Conservation (phyloP, 1,284 basidiomycete genomes). For the Porogramme epimiltina region DNA sequence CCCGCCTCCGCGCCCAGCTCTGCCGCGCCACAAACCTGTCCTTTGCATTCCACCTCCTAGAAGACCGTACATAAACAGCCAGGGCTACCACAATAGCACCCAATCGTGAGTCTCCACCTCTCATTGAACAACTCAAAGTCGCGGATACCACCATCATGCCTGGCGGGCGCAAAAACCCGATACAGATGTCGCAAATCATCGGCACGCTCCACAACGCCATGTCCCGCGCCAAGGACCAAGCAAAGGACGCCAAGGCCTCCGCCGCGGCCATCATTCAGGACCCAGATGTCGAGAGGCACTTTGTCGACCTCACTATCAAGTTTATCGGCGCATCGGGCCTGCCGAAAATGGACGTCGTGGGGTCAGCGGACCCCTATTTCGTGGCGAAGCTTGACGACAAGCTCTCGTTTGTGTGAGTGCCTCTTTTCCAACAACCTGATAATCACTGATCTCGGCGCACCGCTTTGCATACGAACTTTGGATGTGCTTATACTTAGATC, state of each 20-base stretch:
- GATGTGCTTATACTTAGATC: too few species aligned
- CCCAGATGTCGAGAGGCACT: constrained; percentile 23
- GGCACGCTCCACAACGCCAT: constrained; percentile 23
- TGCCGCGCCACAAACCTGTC: too few species aligned
- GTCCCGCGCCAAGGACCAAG: constrained; percentile 15
- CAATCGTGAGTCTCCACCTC: too few species aligned
- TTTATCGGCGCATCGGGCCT: constrained; percentile 70
- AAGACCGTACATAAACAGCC: too few species aligned
- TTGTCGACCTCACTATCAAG: constrained; percentile 57
- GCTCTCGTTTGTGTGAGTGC: constrained; percentile 60
- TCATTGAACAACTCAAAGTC: too few species aligned
- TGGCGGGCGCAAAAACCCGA: constrained; percentile 20
- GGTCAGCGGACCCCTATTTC: constrained; percentile 71
- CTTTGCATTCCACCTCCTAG: too few species aligned
- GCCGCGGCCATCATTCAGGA: constrained; percentile 13
- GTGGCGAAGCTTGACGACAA: constrained; percentile 63
- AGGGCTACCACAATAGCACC: too few species aligned
- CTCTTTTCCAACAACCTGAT: background rate
- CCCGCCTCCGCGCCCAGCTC: too few species aligned
- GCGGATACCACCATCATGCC: constrained; percentile 9
- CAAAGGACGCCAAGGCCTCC: constrained; percentile 17
- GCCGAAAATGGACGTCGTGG: constrained; percentile 72
- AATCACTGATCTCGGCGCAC: too few species aligned
- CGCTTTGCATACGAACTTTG: too few species aligned
- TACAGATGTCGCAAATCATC: constrained; percentile 24